Base-by-base conservation (phyloP, 2,329 filamentous ascomycete genomes). In the Fusarium zealandicum region DNA sequence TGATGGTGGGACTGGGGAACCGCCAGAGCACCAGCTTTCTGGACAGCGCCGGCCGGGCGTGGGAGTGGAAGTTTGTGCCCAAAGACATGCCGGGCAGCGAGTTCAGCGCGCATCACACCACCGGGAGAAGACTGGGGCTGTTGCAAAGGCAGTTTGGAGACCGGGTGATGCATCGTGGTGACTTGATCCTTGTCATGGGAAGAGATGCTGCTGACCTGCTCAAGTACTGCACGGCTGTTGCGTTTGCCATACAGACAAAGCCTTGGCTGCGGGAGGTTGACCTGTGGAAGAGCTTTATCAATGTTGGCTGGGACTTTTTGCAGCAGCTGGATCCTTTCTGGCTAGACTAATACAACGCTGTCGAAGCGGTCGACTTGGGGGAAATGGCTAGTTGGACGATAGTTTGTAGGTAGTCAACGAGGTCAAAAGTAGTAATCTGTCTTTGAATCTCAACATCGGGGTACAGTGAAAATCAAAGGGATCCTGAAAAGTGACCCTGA, bases 101-200 rank as follows among this genome's bases (percentile, higher is more conserved):
- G 41, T 64, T 55, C 1, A 69, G 58, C 39, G 30, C 49, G 3
- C 68, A 71, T 12, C 28, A 54, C 1, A 45, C 44, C 0, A 50
- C 53, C 1, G 16, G 18, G 2, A 53, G 6, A 5, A 47, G 67
- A 12, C 2, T 71, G 14, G 59, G 63, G 2, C 10, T 57, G 16
- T 17, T 69, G 13, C 30, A 35, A 16, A 25, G 38, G 28, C 53
- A 66, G 43, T 57, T 70, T 51, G 51, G 38, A 4, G 55, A 50
- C n/a, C 49, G 51, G 3, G 63, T 70, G 20, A 28, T 58, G 14
- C 40, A 52, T 18, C 55, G 65, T 1, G 68, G 54, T 0, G 68
- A 69, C 27, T 38, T 70, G 53, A 61, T 71, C n/a, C 50, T 71
- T 2, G 59, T 69, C 6, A 71, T 69, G 67, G 68, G 63, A 0